phyloP scores from a whole-genome alignment of 163 green algal genomes.

The Coccomyxa subellipsoidea region DNA sequence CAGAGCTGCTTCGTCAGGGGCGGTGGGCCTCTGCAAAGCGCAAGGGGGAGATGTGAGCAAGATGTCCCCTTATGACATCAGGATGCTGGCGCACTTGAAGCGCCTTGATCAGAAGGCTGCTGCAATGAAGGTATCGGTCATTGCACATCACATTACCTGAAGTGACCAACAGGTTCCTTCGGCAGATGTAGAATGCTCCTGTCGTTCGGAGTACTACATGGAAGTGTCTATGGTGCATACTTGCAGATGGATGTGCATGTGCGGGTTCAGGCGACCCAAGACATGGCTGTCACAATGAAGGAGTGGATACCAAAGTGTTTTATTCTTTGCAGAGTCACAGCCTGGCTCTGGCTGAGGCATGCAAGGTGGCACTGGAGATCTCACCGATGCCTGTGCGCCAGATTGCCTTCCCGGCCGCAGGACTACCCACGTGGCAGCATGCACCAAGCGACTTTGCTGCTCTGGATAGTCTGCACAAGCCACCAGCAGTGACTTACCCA shows the following conservation, averaged over 20 bases:
- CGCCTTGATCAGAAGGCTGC: background rate
- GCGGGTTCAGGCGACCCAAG: too few species aligned
- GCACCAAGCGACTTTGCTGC: background rate
- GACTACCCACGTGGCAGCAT: background rate
- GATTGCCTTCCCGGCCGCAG: background rate
- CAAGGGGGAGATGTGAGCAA: too few species aligned
- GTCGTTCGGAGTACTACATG: too few species aligned
- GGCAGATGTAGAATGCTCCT: too few species aligned
- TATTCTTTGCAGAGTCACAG: background rate
- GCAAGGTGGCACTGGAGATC: background rate
- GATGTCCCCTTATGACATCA: background rate
- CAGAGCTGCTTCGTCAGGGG: too few species aligned
- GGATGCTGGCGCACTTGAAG: background rate
- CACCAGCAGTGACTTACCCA: background rate
- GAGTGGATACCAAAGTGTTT: too few species aligned
- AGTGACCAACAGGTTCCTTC: too few species aligned
- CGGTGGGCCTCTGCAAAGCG: too few species aligned
- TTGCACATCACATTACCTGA: background rate
- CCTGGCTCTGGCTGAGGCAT: background rate
- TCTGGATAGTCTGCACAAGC: background rate
- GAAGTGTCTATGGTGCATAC: too few species aligned
- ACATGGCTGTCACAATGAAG: too few species aligned
- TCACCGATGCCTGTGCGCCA: background rate
- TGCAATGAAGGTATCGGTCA: background rate
- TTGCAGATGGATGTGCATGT: too few species aligned